Conservation (phyloP, 2,329 filamentous ascomycete genomes). For the Aspergillus floridensis region DNA sequence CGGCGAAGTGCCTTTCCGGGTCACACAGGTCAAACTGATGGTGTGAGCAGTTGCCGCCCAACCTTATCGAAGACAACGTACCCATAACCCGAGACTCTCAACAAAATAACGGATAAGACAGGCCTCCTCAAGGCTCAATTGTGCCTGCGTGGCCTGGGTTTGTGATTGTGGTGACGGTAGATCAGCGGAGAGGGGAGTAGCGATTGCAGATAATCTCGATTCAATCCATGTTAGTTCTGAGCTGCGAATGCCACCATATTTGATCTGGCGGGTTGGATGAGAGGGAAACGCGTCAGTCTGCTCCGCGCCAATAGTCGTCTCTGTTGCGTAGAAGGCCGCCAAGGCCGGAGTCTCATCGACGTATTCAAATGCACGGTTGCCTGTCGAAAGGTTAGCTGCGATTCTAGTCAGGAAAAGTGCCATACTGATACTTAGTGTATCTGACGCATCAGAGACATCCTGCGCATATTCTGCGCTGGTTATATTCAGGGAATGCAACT, state of each 20-base stretch:
- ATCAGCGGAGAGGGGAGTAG: neutral
- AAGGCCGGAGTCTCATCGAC: slow-evolving; percentile 14
- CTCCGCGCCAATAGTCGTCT: neutral
- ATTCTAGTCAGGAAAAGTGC: neutral
- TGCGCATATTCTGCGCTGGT: neutral
- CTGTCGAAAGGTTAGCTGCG: neutral
- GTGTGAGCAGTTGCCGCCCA: slow-evolving; percentile 22
- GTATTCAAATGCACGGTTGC: neutral
- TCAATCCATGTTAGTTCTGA: neutral
- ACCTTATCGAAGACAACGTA: neutral
- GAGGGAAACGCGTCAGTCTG: neutral
- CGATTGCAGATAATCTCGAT: neutral
- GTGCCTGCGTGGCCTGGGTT: neutral
- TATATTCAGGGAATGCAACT: slow-evolving; percentile 5
- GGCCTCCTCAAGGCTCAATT: slow-evolving; percentile 14
- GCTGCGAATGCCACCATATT: neutral
- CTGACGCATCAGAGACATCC: neutral
- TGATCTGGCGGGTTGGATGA: neutral
- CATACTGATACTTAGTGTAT: neutral
- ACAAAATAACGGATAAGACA: slow-evolving; percentile 20
- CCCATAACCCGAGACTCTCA: slow-evolving; percentile 20
- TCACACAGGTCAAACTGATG: slow-evolving; percentile 42
- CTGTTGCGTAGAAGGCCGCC: neutral
- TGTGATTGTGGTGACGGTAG: neutral
- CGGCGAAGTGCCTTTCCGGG: slow-evolving; percentile 37